Base-by-base conservation (phyloP, 2,329 filamentous ascomycete species). In the Albophoma yamanashiensis region DNA sequence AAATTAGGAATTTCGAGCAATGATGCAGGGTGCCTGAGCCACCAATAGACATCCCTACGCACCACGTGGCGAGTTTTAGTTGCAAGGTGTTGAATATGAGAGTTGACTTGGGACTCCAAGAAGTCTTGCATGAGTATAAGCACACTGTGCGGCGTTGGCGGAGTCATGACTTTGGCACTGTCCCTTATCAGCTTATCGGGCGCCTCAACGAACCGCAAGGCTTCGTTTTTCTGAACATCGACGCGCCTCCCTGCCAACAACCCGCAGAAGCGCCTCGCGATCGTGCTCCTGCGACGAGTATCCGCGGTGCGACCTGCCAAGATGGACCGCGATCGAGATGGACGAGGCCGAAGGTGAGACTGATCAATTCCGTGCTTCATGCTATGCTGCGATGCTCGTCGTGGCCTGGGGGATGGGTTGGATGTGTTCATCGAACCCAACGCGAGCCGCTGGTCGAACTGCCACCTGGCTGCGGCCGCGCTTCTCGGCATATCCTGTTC, bases 261-360 rank as follows among this genome's bases (percentile, higher is more conserved):
- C 31, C 31, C 20, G n/a, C 56, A 47, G 42, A 31, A 57, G 40
- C 31, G 56, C 31, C 20, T 57, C 56, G 22, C 39, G 20, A 36
- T 57, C 20, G 42, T 17, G 34, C 27, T 50, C n/a, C 39, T 42
- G 38, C 55, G 42, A n/a, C 14, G 40, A 27, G 22, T 6, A 6
- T 27, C 22, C 39, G 25, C 9, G 25, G 22, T 38, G 31, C 43
- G 15, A n/a, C 22, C 36, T 53, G 53, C 38, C 20, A 64, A 42
- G 14, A 74, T 75, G 72, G 72, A 75, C 61, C 72, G 73, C 58
- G 74, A 75, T 62, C 71, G 74, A 60, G 72, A 73, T 62, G 65
- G 62, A 17, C 64, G 69, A 56, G 68, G 68, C 58, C 68, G 74
- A 57, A 73, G 73, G 74, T 76, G 63, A 68, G 70, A 40, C 5